Base-by-base conservation (phyloP, 2,329 filamentous ascomycete species). In the Fusarium armeniacum region DNA sequence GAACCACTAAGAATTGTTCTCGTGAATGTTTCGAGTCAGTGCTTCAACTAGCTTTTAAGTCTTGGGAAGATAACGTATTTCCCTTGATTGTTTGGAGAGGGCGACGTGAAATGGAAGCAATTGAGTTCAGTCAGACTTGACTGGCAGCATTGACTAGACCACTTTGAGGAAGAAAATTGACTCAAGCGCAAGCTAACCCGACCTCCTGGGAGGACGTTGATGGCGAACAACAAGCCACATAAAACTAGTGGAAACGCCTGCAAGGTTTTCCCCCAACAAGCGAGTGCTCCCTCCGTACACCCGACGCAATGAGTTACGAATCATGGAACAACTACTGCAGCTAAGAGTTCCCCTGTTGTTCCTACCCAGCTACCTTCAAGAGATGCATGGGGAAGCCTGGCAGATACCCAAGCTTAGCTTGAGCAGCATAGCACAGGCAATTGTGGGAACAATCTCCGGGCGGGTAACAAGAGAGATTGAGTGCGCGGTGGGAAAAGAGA, bases 11-110 rank as follows among this genome's bases (percentile, higher is more conserved):
- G 8, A 15, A 16, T 26, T 5, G 24, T 22, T 13, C 18, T 41
- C 35, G 24, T 52, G 33, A n/a, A 20, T 52, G 36, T 16, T n/a
- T 26, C 16, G 49, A 52, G 49, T 52, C 49, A 52, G 24, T 52
- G 18, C 36, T 52, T 22, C 6, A 11, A 20, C 15, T 52, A 28
- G 49, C 24, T 15, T 40, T 20, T n/a, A 15, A 18, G 8, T 7
- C 16, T 52, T 24, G n/a, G 24, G 40, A 15, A 30, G 7, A 20
- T 20, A 13, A 5, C 11, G 18, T 50, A 9, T 50, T 15, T 18
- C 13, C 16, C 20, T 50, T 50, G 46, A 22, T 16, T 18, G 9
- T 22, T 40, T 15, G 13, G 12, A n/a, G 33, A 9, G 12, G n/a
- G 6, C 20, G 47, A 10, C 18, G 12, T n/a, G 15, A 16, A 18